These are phyloP conservation scores for Lentinula edodes DNA, from an alignment of 768 basidiomycete genomes.

Conservation along the genomic window DNA sequence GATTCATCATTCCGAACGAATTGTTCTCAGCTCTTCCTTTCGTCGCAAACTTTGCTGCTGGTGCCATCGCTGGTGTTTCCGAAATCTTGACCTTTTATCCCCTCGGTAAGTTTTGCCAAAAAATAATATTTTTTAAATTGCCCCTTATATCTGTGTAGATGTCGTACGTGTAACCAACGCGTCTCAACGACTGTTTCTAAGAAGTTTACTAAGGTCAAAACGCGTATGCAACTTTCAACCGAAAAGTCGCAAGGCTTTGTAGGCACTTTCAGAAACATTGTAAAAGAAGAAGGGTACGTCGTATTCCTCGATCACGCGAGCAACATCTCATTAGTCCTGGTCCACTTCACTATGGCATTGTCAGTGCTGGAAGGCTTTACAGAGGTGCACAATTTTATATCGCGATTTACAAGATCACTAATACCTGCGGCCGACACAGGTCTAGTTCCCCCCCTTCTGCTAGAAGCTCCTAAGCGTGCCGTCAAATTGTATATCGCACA, in stretches of 20 bases:
- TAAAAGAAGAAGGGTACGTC: conserved; percentile 85
- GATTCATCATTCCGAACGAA: neutral
- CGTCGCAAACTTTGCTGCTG: conserved; percentile 86
- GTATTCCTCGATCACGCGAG: conserved; percentile 12
- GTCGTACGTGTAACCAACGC: conserved; percentile 53
- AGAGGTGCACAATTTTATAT: conserved; percentile 46
- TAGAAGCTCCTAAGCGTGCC: conserved; percentile 98
- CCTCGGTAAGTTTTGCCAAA: conserved; percentile 47
- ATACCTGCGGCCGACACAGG: conserved; percentile 34
- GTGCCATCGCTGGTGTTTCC: conserved; percentile 91
- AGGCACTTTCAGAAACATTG: conserved; percentile 76
- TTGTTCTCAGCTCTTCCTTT: conserved; percentile 66
- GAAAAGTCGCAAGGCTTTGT: conserved; percentile 79
- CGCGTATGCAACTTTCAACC: conserved; percentile 94
- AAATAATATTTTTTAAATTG: neutral
- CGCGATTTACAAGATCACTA: neutral
- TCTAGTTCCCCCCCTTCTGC: conserved; percentile 88
- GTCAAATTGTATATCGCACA: conserved; percentile 73
- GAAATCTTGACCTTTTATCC: conserved; percentile 86
- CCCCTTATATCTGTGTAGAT: conserved; percentile 46
- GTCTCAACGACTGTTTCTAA: conserved; percentile 6
- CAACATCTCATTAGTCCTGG: conserved; percentile 21
- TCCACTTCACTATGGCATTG: neutral
- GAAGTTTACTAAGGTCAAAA: conserved; percentile 75
- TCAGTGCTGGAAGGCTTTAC: conserved; percentile 78